Base-by-base conservation (phyloP, 75 land plant genomes). In the Pinus tabuliformis region DNA sequence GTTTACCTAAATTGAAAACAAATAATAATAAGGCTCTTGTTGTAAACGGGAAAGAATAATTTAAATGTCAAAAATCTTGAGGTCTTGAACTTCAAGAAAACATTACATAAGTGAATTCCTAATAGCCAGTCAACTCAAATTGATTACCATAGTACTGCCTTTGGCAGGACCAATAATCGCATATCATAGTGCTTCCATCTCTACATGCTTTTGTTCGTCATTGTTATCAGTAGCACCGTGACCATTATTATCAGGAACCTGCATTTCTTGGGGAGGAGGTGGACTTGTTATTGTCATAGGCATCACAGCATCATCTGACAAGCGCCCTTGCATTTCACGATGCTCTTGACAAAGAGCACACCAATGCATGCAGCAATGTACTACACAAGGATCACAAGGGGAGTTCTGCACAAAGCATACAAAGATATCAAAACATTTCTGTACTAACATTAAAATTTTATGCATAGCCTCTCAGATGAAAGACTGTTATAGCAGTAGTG, bases 311-410 rank as follows among this genome's bases (percentile, higher is more conserved):
- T 89, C 80, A 22, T 93, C 94, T 16, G 97, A 83, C 16, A 95
- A 83, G 70, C 84, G 91, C 18, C 88, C 81, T 78, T 84, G 90
- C 96, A 93, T 93, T 78, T 95, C 98, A 21, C 98, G 88, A 75
- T 95, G 89, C 81, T 95, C 98, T 73, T 95, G 98, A 78, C 96
- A 95, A 2, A 89, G 16, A 3, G 98, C 98, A 82, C 98, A 95
- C 96, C 94, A 95, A 73, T 95, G 98, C 93, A 95, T 80, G 80
- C 94, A 93, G 78, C 98, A 95, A 75, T 95, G 97, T 56, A 91
- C 96, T 73, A 89, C 21, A 78, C 98, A 95, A 36, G 98, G 96
- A 75, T 95, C 98, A 78, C 98, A 95, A 11, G 98, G 98, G 2
- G 96, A 87, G 76, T 93, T 82, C 98, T 95, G 86, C 90, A 85